Conservation (phyloP, 129 eudicot genomes). For the Helianthus annuus region DNA sequence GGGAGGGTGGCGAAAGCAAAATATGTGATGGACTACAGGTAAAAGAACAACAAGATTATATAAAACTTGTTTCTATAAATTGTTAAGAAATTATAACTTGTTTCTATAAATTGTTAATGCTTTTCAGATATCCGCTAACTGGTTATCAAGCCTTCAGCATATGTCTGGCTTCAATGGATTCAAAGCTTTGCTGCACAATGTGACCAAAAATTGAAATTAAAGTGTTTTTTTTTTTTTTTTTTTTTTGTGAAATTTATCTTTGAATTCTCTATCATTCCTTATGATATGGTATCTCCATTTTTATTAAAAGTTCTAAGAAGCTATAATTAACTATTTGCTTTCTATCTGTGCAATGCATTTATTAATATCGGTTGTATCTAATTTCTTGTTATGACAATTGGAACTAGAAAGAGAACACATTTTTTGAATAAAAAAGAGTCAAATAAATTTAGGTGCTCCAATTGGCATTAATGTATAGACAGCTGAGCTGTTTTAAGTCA, state of each 20-base stretch:
- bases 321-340: not conserved
- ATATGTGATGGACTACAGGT: conserved; percentile 97
- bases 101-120: not conserved
- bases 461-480: conserved; percentile 25
- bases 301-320: conserved; percentile 9
- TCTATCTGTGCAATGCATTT: not conserved
- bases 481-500: conserved; percentile 17
- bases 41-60: not conserved
- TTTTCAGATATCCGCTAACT: conserved; percentile 86
- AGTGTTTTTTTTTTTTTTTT: not conserved
- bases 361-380: not conserved
- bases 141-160: conserved; percentile 96
- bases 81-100: not conserved
- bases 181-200: conserved; percentile 94
- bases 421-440: not conserved
- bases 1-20: conserved; percentile 81
- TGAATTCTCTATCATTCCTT: conserved; percentile 26
- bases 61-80: not conserved
- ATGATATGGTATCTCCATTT: conserved; percentile 19
- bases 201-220: conserved; percentile 1
- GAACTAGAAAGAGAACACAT: not conserved
- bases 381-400: not conserved
- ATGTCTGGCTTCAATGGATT: conserved; percentile 93
- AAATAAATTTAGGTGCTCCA: conserved; percentile 3
- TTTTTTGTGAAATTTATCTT: not conserved